Evolutionary conservation across 768 basidiomycete species (phyloP).

Genomic region (Naganishia friedmannii): DNA sequence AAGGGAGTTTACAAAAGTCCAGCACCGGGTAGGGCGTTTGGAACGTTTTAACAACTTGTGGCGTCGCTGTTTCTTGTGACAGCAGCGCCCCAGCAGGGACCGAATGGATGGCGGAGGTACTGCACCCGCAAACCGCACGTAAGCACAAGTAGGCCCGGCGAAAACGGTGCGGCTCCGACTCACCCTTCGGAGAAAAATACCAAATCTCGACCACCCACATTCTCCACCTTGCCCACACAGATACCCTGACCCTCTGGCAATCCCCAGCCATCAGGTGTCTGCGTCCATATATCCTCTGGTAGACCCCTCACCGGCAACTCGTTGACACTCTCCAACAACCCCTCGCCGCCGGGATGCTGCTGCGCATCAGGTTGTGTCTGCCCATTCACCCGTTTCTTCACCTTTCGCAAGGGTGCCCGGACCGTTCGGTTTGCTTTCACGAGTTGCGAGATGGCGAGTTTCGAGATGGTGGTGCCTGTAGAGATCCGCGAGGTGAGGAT

Average conservation of each 20-base stretch:
- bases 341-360: slow-evolving; percentile 37
- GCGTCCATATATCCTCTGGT: slow-evolving; percentile 36
- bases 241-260: slow-evolving; percentile 47
- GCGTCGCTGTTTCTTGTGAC: slow-evolving; percentile 3
- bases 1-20: slow-evolving; percentile 34
- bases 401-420: slow-evolving; percentile 41
- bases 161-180: slow-evolving; percentile 22
- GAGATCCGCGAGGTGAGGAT: slow-evolving; percentile 52
- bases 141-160: too few species aligned
- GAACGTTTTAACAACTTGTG: slow-evolving; percentile 35
- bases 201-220: slow-evolving; percentile 34
- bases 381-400: slow-evolving; percentile 6
- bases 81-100: slow-evolving; percentile 33
- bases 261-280: slow-evolving; percentile 41
- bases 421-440: slow-evolving; percentile 55
- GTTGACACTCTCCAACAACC: slow-evolving; percentile 34
- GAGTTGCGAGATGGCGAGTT: slow-evolving; percentile 57
- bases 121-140: background rate
- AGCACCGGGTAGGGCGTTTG: slow-evolving; percentile 41
- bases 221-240: slow-evolving; percentile 46
- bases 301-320: slow-evolving; percentile 7
- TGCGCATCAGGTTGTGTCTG: slow-evolving; percentile 15
- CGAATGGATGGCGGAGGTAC: slow-evolving; percentile 42
- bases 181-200: slow-evolving; percentile 51
- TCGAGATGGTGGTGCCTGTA: slow-evolving; percentile 59